Evolutionary conservation across 441 rosid species (phyloP).

Genomic region (Adansonia gregorii): DNA sequence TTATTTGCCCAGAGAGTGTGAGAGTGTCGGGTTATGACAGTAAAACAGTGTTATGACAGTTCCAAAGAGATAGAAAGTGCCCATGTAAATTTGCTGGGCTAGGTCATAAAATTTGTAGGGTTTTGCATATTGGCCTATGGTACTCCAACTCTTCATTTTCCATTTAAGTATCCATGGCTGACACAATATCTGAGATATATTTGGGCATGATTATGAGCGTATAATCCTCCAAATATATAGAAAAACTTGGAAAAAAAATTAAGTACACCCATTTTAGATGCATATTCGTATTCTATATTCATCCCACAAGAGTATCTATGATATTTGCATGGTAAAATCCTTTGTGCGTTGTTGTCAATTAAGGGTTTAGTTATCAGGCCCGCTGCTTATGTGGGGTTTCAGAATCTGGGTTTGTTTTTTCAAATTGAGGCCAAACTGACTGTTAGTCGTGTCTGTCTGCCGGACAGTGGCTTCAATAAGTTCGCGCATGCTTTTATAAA

Average conservation of each 20-base stretch:
- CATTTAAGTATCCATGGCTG: not conserved
- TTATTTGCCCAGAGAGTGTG: constrained; percentile 34
- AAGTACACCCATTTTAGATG: not conserved
- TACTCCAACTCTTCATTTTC: not conserved
- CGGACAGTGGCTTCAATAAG: constrained; percentile 16
- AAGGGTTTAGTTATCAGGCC: constrained; percentile 16
- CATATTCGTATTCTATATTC: not conserved
- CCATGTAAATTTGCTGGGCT: constrained; percentile 11
- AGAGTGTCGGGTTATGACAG: constrained; percentile 43
- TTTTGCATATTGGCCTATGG: not conserved
- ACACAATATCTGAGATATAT: not conserved
- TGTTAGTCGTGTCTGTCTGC: constrained; percentile 16
- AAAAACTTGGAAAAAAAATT: not conserved
- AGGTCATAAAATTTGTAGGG: constrained; percentile 22
- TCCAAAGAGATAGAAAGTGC: constrained; percentile 16
- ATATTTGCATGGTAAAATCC: constrained; percentile 5
- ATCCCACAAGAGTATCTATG: not conserved
- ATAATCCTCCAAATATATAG: too few species aligned
- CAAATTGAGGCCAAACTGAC: not conserved
- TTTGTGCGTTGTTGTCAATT: constrained; percentile 31
- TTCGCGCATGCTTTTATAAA: constrained; percentile 31
- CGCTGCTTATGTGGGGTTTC: constrained; percentile 9
- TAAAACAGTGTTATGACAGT: constrained; percentile 36
- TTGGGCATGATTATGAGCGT: too few species aligned
- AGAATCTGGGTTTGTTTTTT: constrained; percentile 29